Evolutionary conservation across 1,139 yeast species (phyloP), one percentile per base, ranked within the genome.

Genomic region (Starmera stellimalicola): DNA sequence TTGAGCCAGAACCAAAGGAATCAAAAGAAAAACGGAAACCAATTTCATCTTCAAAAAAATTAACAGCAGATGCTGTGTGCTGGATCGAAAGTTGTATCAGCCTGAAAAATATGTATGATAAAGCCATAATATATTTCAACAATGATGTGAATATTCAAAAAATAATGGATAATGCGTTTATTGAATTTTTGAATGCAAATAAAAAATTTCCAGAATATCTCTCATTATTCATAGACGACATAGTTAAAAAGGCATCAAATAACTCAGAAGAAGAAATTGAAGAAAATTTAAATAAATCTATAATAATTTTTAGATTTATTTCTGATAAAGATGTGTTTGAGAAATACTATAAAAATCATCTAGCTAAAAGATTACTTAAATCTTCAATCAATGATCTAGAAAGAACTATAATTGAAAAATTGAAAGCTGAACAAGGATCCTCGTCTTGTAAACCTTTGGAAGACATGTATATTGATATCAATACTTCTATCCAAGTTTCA

Each of bases 241-340:
- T 66, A 41, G 73, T 77, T 50, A 81, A 75, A 54, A 83, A 73
- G 50, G 63, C 77, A 3, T 57, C 68, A 18, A 77, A 70, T 43
- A 62, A 62, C 36, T 53, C 71, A 1, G 68, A 69, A 14, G 72
- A 68, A 34, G 75, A 68, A 36, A 60, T 73, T 2, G 85, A 78
- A 39, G 65, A 58, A 2, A 61, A 73, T 8, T 58, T 85, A 30
- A 65, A 64, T 31, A 68, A 70, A 29, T 70, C 87, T 0, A 65
- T 81, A 9, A 57, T 65, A 24, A 65, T 91, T 29, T 77, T 87
- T 48, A 63, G 79, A 36, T 77, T 73, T 45, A 67, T 91, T 27
- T 68, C 73, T 35, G 96, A 91, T 47, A 88, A 85, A 51, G 97
- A 91, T 55, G 64, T 84, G 26, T 91, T 91, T 57, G 95, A 85